phyloP scores from a whole-genome alignment of 2,329 filamentous ascomycete species.

The Clonostachys solani region DNA sequence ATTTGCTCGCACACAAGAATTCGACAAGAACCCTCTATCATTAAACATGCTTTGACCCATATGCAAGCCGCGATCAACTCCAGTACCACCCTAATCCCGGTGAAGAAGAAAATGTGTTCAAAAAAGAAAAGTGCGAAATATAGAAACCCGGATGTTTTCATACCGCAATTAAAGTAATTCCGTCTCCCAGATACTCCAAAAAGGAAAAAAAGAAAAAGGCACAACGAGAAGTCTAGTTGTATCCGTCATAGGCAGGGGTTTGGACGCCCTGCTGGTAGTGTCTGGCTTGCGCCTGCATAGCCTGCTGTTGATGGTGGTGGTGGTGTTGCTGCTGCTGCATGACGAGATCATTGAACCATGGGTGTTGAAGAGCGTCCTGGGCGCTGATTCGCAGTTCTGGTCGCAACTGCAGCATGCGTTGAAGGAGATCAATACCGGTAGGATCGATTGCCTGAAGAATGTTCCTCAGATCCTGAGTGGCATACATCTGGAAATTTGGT shows the following conservation, averaged over 20 bases:
- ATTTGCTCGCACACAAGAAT: no score
- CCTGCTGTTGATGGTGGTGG: slow-evolving; percentile 23
- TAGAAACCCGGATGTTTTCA: no score
- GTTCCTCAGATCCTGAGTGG: slow-evolving; percentile 81
- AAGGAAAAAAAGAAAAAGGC: no score
- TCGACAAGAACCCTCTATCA: no score
- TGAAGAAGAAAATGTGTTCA: slow-evolving; percentile 8
- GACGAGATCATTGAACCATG: slow-evolving; percentile 81
- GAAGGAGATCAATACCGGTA: slow-evolving; percentile 79
- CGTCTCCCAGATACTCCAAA: no score
- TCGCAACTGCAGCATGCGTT: slow-evolving; percentile 86
- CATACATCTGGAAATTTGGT: slow-evolving; percentile 88
- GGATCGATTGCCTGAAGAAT: slow-evolving; percentile 90
- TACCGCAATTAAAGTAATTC: no score
- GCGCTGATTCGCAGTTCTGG: slow-evolving; percentile 91
- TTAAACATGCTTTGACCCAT: no score
- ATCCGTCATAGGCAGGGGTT: slow-evolving; percentile 28
- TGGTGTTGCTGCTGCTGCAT: slow-evolving; percentile 48
- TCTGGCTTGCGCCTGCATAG: slow-evolving; percentile 38
- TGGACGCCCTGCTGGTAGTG: slow-evolving; percentile 32
- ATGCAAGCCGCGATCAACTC: no score
- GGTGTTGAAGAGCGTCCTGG: slow-evolving; percentile 79
- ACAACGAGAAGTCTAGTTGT: slow-evolving; percentile 4
- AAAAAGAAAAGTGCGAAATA: no score
- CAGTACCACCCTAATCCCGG: background rate